Conservation (phyloP, 2,329 filamentous ascomycete species). For the Talaromyces sp. region DNA sequence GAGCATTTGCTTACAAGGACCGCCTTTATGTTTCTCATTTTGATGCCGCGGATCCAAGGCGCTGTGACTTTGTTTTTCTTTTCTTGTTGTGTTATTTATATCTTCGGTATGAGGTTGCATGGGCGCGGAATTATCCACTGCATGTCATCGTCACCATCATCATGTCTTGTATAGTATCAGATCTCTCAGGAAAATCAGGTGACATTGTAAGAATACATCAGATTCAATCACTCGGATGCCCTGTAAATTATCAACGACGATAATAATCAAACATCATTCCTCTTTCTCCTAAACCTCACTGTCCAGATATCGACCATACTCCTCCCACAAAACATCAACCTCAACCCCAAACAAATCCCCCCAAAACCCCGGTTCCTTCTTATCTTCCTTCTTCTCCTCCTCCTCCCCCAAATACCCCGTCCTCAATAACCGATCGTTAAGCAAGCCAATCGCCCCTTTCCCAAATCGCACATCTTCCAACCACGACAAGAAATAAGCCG, state of each 20-base stretch:
- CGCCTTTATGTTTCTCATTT: slow-evolving; percentile 9
- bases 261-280: background rate
- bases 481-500: slow-evolving; percentile 86
- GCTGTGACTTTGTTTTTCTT: slow-evolving; percentile 12
- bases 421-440: slow-evolving; percentile 39
- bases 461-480: slow-evolving; percentile 70
- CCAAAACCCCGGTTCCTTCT: slow-evolving; percentile 31
- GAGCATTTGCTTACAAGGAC: slow-evolving; percentile 23
- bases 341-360: slow-evolving; percentile 58
- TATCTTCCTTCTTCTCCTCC: slow-evolving; percentile 17
- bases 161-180: slow-evolving; percentile 36
- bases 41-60: slow-evolving; percentile 15
- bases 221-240: background rate
- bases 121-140: slow-evolving; percentile 18
- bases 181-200: slow-evolving; percentile 9
- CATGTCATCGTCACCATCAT: slow-evolving; percentile 22
- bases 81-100: slow-evolving; percentile 18
- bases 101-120: slow-evolving; percentile 17
- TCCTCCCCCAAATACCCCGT: slow-evolving; percentile 35
- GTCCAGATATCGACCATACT: slow-evolving; percentile 60
- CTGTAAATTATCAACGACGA: background rate
- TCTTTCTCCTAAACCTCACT: slow-evolving; percentile 18
- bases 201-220: slow-evolving; percentile 11
- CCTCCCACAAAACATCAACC: slow-evolving; percentile 69
- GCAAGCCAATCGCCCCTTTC: slow-evolving; percentile 61